Evolutionary conservation across 2,329 filamentous ascomycete species (phyloP).

Genomic region (Plenodomus tracheiphilus): DNA sequence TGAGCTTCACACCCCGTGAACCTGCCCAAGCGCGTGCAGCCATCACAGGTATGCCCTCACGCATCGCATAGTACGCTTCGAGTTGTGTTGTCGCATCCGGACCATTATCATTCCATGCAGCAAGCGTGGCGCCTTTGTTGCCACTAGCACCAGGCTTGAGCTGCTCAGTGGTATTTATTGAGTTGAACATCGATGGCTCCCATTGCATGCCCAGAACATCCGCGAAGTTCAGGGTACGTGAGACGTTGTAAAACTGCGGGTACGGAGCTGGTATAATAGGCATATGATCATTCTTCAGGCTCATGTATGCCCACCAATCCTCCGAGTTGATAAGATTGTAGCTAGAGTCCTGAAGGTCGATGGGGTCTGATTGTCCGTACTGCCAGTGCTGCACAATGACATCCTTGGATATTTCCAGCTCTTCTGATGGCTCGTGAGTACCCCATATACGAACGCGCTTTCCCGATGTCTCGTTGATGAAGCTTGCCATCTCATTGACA

Average conservation of each 20-base stretch:
- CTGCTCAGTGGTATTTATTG: slow-evolving; percentile 48
- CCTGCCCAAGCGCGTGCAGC: slow-evolving; percentile 51
- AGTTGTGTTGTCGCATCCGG: slow-evolving; percentile 54
- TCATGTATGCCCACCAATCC: slow-evolving; percentile 60
- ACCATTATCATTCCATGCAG: slow-evolving; percentile 56
- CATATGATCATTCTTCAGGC: slow-evolving; percentile 57
- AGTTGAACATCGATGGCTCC: slow-evolving; percentile 52
- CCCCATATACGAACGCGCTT: slow-evolving; percentile 45
- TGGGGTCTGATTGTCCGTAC: slow-evolving; percentile 53
- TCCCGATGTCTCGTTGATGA: slow-evolving; percentile 34
- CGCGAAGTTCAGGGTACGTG: slow-evolving; percentile 52
- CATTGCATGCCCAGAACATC: slow-evolving; percentile 49
- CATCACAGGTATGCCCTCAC: slow-evolving; percentile 50
- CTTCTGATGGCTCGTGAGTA: slow-evolving; percentile 50
- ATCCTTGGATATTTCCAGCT: slow-evolving; percentile 45
- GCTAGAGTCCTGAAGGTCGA: slow-evolving; percentile 42
- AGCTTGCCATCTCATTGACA: slow-evolving; percentile 42
- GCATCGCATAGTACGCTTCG: slow-evolving; percentile 54
- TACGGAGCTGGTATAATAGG: slow-evolving; percentile 53
- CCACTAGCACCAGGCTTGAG: slow-evolving; percentile 33
- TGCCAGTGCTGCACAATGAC: slow-evolving; percentile 55
- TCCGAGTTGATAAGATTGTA: slow-evolving; percentile 53
- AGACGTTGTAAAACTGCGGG: slow-evolving; percentile 52
- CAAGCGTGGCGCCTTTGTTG: slow-evolving; percentile 43
- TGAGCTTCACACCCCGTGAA: slow-evolving; percentile 39